Evolutionary conservation across 352 stramenopile species (phyloP), one percentile per base, ranked within the genome.

Genomic region (Globisporangium acanthophoron): DNA sequence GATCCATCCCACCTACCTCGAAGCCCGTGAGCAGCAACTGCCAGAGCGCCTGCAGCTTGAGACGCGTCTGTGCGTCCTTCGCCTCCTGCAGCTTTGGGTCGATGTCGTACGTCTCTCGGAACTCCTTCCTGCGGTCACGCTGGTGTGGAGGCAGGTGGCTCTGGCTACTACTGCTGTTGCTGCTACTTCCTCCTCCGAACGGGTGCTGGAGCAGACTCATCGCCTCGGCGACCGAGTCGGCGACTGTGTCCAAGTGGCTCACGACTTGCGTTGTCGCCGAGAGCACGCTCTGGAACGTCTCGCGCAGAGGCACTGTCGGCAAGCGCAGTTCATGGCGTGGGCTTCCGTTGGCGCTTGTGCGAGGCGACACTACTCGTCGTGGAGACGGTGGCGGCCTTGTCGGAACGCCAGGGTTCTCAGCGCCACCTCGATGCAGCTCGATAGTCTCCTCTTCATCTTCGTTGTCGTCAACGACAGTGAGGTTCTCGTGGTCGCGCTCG

Each of bases 21-120:
- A 85, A 85, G 3, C 76, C 76, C 0, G 76, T 85, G 20, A 81
- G 29, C 4, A 85, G 54, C 27, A 85, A 50, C 52, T 85, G 76
- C 76, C 76, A 83, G 46, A 85, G 76, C 3, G 73, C 76, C n/a
- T 76, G 62, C 0, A 83, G 64, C 44, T 78, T 78, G 21, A 79
- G 66, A 1, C 69, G 66, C 0, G 52, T 59, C n/a, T 70, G 64
- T 11, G 53, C 52, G 12, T 82, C 72, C 45, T 68, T 67, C 15
- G 62, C 64, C 13, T 71, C 62, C 31, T 73, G 54, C 0, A 58
- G 49, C 35, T 56, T 56, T 8, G 47, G 59, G 33, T 79, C 61
- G 24, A 71, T 62, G 15, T 37, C 56, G 54, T 71, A 79, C 2
- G 57, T 54, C 18, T 78, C 70, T 2, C 64, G 43, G 18, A 24